A percentile compares a stretch with the other conserved stretches of the same genome.
Conservation (phyloP, 1,284 basidiomycete species). For the Hypsizygus ulmarius region DNA sequence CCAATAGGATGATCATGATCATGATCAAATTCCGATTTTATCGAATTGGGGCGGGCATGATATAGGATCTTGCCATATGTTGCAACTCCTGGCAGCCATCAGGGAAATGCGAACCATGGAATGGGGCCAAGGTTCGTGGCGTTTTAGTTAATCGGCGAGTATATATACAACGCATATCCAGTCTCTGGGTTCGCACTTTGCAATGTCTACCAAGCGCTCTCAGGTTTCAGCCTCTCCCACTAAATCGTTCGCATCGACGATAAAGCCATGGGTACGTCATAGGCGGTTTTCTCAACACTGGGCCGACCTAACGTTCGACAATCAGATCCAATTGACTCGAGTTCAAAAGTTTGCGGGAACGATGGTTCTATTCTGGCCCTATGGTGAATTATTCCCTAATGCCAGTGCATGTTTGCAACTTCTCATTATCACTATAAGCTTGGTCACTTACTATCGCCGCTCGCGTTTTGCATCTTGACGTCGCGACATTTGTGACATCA, state of each 20-base stretch:
- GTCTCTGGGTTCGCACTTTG: background rate
- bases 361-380: constrained; percentile 30
- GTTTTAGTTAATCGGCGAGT: too few relatives aligned
- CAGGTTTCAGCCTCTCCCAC: background rate
- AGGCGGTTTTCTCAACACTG: background rate
- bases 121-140: too few relatives aligned
- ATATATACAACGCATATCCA: too few relatives aligned
- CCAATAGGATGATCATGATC: too few relatives aligned
- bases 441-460: constrained; percentile 27
- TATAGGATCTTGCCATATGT: background rate
- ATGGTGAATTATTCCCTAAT: constrained; percentile 14
- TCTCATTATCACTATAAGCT: constrained; percentile 12
- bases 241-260: background rate
- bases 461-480: constrained; percentile 9
- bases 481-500: constrained; percentile 8
- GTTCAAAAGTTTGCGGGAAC: constrained; percentile 26
- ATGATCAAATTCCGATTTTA: too few relatives aligned
- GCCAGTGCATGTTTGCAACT: background rate
- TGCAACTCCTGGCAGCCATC: too few relatives aligned
- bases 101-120: too few relatives aligned
- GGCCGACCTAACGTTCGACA: background rate
- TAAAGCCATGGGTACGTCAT: constrained; percentile 10
- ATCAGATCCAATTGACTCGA: constrained; percentile 23
- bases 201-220: background rate
- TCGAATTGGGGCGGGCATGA: background rate